phyloP scores from a whole-genome alignment of 2,329 filamentous ascomycete genomes.

The Botryotinia narcissicola region DNA sequence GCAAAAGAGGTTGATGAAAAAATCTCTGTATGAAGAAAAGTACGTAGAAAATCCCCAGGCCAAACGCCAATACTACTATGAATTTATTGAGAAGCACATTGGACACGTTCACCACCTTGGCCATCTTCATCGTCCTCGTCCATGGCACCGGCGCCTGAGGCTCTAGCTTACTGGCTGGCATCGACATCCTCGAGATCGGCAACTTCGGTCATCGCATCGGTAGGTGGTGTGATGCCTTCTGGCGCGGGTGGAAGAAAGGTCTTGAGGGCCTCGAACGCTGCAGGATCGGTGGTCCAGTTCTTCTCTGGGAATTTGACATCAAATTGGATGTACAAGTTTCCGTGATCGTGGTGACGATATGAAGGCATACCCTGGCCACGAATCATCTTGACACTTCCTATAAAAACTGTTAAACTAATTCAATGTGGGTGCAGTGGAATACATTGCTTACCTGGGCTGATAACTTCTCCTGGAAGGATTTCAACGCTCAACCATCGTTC shows the following conservation, averaged over 20 bases:
- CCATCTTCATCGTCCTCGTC: slow-evolving; percentile 79
- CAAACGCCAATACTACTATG: slow-evolving; percentile 19
- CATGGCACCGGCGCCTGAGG: slow-evolving; percentile 63
- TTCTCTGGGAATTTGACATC: slow-evolving; percentile 93
- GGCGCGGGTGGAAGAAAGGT: slow-evolving; percentile 75
- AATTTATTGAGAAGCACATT: slow-evolving; percentile 79
- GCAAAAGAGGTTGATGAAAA: slow-evolving; percentile 18
- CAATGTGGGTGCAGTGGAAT: not conserved
- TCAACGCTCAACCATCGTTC: slow-evolving; percentile 95
- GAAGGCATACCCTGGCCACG: slow-evolving; percentile 98
- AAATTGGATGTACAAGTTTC: slow-evolving; percentile 97
- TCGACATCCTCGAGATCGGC: slow-evolving; percentile 86
- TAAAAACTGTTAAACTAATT: slow-evolving; percentile 32
- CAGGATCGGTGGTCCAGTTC: slow-evolving; percentile 62
- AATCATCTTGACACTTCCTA: slow-evolving; percentile 89
- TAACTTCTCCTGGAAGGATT: slow-evolving; percentile 90
- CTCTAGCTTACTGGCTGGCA: slow-evolving; percentile 61
- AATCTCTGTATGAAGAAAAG: slow-evolving; percentile 11
- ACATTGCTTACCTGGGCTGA: slow-evolving; percentile 72
- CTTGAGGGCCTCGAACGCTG: slow-evolving; percentile 76
- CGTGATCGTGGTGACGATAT: slow-evolving; percentile 87
- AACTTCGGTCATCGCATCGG: slow-evolving; percentile 88
- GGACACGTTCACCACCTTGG: slow-evolving; percentile 74
- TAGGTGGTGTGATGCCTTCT: slow-evolving; percentile 60
- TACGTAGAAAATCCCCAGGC: slow-evolving; percentile 12